Evolutionary conservation across 768 basidiomycete species (phyloP).

Genomic region (Lentinula lateritia): DNA sequence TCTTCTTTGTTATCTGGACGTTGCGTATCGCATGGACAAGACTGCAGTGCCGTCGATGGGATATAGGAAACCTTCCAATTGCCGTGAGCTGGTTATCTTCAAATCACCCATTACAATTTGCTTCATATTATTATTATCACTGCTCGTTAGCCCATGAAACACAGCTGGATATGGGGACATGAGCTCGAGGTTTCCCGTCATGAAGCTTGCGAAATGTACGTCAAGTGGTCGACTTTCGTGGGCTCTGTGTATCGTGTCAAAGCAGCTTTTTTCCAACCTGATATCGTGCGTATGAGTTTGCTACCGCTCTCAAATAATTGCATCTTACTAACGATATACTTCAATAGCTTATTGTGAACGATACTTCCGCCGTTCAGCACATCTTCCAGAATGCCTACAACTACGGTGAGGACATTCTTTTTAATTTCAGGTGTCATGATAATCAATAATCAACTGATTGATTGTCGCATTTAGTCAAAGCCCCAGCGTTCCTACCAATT

Average conservation of each 20-base stretch:
- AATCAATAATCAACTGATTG: not conserved
- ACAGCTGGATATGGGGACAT: constrained; percentile 30
- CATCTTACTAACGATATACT: not conserved
- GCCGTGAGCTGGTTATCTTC: no score
- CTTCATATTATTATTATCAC: no score
- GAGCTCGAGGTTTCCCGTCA: constrained; percentile 28
- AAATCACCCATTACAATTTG: no score
- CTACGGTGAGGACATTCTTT: constrained; percentile 20
- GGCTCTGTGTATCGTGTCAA: constrained; percentile 31
- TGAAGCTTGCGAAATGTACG: constrained; percentile 26
- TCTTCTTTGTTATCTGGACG: no score
- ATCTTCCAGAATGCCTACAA: constrained; percentile 29
- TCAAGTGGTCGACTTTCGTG: constrained; percentile 23
- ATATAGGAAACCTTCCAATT: no score
- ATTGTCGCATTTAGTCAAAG: constrained; percentile 14
- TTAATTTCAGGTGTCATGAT: no score
- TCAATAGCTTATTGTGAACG: constrained; percentile 26
- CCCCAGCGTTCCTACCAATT: constrained; percentile 25
- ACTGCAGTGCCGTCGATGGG: no score
- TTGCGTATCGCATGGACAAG: no score
- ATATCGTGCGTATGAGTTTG: constrained; percentile 23
- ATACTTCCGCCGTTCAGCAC: constrained; percentile 30
- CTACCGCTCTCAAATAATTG: not conserved
- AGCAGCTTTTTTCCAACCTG: constrained; percentile 29
- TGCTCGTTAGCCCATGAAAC: no score